Base-by-base conservation (phyloP, 106 monocot genomes). In the Dactylorhiza incarnata region DNA sequence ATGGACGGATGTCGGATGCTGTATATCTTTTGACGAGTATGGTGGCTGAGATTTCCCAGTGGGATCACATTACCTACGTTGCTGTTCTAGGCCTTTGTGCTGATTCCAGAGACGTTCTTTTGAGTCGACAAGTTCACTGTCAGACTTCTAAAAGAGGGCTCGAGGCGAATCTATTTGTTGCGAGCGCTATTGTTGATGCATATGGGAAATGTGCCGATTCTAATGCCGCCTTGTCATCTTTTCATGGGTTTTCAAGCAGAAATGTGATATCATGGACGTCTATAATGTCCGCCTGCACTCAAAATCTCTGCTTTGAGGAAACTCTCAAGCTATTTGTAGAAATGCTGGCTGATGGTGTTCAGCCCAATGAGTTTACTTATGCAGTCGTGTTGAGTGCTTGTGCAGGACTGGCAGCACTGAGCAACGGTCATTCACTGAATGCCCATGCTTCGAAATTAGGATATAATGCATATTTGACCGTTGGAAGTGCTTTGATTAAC, bases 191-290 rank as follows among this genome's bases (percentile, higher is more conserved):
- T 37, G 83, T 92, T 20, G 89, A 92, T 47, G 83, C 87, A 87
- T 89, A 85, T 78, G 89, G 92, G 6, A 92, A 92, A 79, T 87
- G 89, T 51, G 77, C 77, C 2, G 76, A 81, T 53, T 43, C 80
- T 8, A 14, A 12, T 55, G 54, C 71, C 69, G 78, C 92, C 62
- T 43, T 15, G 44, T 8, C 7, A 58, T 78, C 71, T 51, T 89
- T 92, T 59, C 20, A 68, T 72, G 72, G 7, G 25, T 58, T 80
- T 43, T 50, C 56, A 5, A 44, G 44, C 17, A 76, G 76, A 76
- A 92, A 92, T 74, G 87, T 87, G 17, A 83, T 89, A 3, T 89
- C 87, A 24, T 92, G 92, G 92, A 92, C 83, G 12, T 49, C 92
- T 7, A 45, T 83, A 73, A 89, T 92, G 85, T 74, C 83, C 1